A percentile compares a stretch with the other conserved stretches of the same genome.
These are phyloP conservation scores for Boletus reticuloceps DNA, from an alignment of 768 basidiomycete species.

Conservation along the genomic window DNA sequence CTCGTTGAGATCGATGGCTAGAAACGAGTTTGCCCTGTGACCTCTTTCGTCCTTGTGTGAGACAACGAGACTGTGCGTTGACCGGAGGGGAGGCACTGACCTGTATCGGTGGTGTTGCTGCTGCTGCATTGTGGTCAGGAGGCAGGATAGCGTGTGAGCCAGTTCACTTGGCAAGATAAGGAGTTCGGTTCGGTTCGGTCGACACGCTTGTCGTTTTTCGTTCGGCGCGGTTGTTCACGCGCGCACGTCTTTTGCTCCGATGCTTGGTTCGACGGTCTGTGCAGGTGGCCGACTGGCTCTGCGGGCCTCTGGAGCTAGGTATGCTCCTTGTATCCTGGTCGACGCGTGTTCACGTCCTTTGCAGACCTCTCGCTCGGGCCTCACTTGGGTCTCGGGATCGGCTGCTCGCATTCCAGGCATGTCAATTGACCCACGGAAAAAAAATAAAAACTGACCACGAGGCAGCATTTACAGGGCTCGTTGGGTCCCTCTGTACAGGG, in stretches of 20 bases:
- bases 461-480: slow-evolving; percentile 3
- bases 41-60: slow-evolving; percentile 19
- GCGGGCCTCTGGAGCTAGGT: slow-evolving; percentile 25
- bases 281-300: slow-evolving; percentile 23
- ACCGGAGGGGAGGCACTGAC: slow-evolving; percentile 11
- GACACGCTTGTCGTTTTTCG: neutral
- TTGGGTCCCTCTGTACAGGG: slow-evolving; percentile 6
- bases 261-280: slow-evolving; percentile 21
- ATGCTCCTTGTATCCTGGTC: neutral
- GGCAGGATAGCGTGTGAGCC: slow-evolving; percentile 14
- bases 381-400: slow-evolving; percentile 6
- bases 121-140: slow-evolving; percentile 12
- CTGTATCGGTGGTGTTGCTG: slow-evolving; percentile 17
- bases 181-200: slow-evolving; percentile 13
- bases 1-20: slow-evolving; percentile 52
- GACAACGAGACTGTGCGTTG: neutral
- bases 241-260: slow-evolving; percentile 2
- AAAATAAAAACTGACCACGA: slow-evolving; percentile 1
- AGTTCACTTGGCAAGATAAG: slow-evolving; percentile 3
- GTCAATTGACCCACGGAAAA: neutral
- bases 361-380: slow-evolving; percentile 14
- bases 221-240: neutral
- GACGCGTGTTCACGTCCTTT: slow-evolving; percentile 10
- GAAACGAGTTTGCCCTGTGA: slow-evolving; percentile 49
- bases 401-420: slow-evolving; percentile 14